Base-by-base conservation (phyloP, 1,284 basidiomycete species). In the Sphagnurus paluster region DNA sequence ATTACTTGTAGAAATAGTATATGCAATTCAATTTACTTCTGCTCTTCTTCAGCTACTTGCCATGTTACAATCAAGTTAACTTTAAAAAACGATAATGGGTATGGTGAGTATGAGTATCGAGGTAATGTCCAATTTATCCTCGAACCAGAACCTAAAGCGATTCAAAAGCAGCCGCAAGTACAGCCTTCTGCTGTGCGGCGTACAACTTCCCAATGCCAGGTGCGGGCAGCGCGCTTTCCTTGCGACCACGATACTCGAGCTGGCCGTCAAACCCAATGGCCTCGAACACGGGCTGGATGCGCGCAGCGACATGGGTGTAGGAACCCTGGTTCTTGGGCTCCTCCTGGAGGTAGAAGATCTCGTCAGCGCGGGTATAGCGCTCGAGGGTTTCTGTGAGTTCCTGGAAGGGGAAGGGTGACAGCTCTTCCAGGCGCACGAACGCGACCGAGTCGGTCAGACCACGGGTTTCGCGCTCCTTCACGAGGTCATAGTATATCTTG, bases 251-350 rank as follows among this genome's bases (percentile, higher is more conserved):
- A 63, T 86, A 93, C 52, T 49, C 54, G 6, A 86, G 53, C 39
- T 62, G 56, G 30, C 50, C 61, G 16, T 50, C 48, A 45, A 55
- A 57, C 9, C 65, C 71, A 46, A 78, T 52, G 39, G 58, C 63
- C 44, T 66, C 60, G 56, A 90, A 62, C 23, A 90, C 74, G 14
- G 55, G 61, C 17, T 71, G 69, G 39, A 90, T 65, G 50, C 90
- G 70, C 3, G 72, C 71, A 35, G 64, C 66, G 34, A 91, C 83
- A 66, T 89, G 87, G 6, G 70, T 63, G 73, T 78, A 93, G 1
- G 85, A 79, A 1, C 92, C 92, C 64, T 94, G 91, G 60, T 95
- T 95, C 58, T 72, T 79, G 3, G 92, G 84, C 60, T 95, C 92
- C 59, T 95, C 93, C 63, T 95, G 92, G 13, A 90, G 71, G 82